Evolutionary conservation across 1,284 basidiomycete species (phyloP).

Genomic region (Ustilago cynodontis): DNA sequence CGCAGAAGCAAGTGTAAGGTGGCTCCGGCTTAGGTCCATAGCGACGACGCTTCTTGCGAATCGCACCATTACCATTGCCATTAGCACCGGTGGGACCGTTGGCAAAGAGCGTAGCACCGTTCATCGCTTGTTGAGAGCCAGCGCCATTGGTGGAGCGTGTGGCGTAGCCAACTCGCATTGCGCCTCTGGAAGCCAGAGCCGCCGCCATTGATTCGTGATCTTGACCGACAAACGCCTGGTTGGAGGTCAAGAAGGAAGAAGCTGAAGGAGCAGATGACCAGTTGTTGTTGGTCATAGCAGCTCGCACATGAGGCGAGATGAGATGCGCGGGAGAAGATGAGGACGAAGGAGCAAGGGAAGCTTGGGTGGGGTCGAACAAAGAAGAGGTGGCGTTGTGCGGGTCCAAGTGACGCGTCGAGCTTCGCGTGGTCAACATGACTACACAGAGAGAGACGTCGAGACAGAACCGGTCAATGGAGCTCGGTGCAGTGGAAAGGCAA

Average conservation of each 20-base stretch:
- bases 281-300: background rate
- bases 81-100: background rate
- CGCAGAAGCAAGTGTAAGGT: slow-evolving; percentile 49
- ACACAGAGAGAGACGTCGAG: too few species aligned
- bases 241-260: slow-evolving; percentile 4
- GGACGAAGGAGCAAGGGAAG: background rate
- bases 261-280: slow-evolving; percentile 13
- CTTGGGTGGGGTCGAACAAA: slow-evolving; percentile 24
- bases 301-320: slow-evolving; percentile 11
- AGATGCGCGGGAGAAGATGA: slow-evolving; percentile 10
- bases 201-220: background rate
- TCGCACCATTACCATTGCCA: background rate
- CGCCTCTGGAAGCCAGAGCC: slow-evolving; percentile 3
- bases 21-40: slow-evolving; percentile 49
- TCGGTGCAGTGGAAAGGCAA: background rate
- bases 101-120: background rate
- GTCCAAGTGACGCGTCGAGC: slow-evolving; percentile 21
- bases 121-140: slow-evolving; percentile 18
- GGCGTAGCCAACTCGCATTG: slow-evolving; percentile 15
- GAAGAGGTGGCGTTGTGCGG: slow-evolving; percentile 8
- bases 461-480: too few species aligned
- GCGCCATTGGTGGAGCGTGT: slow-evolving; percentile 29
- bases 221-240: slow-evolving; percentile 12
- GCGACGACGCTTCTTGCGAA: slow-evolving; percentile 42
- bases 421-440: slow-evolving; percentile 29